Evolutionary conservation across 2,329 filamentous ascomycete genomes (phyloP).

Genomic region (Pyrenophora tritici-repentis): DNA sequence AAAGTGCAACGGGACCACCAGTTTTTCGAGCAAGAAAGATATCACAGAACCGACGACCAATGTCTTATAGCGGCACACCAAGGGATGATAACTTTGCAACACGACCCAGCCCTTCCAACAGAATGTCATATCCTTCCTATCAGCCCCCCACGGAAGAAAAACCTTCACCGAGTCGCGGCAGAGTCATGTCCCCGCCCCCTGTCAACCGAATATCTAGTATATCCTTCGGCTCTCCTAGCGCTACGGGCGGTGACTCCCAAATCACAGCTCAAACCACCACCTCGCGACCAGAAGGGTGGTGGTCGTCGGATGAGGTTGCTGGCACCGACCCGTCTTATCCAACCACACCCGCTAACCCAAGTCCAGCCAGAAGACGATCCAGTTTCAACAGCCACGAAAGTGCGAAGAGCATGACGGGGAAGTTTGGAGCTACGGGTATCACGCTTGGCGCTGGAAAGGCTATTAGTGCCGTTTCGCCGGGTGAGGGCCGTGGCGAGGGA

Average conservation of each 20-base stretch:
- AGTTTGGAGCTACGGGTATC: conserved; percentile 42
- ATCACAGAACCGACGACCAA: conserved; percentile 21
- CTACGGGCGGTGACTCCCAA: conserved; percentile 33
- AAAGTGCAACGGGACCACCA: conserved; percentile 31
- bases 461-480: conserved; percentile 37
- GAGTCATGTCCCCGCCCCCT: conserved; percentile 31
- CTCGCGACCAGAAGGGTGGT: conserved; percentile 47
- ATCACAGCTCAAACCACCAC: conserved; percentile 38
- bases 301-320: conserved; percentile 46
- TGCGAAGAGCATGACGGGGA: conserved; percentile 25
- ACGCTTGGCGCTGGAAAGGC: conserved; percentile 39
- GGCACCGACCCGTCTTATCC: conserved; percentile 36
- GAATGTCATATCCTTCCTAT: conserved; percentile 11
- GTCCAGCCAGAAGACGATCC: conserved; percentile 12
- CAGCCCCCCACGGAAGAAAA: conserved; percentile 10
- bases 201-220: conserved; percentile 18
- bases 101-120: conserved; percentile 11
- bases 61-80: conserved; percentile 13
- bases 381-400: conserved; percentile 40
- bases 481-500: conserved; percentile 20
- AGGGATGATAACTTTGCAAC: conserved; percentile 6
- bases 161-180: conserved; percentile 24
- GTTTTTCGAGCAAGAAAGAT: conserved; percentile 26
- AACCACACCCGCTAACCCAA: conserved; percentile 20
- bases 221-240: conserved; percentile 25